Evolutionary conservation across 768 basidiomycete species (phyloP).

Genomic region (Serendipita sp.): DNA sequence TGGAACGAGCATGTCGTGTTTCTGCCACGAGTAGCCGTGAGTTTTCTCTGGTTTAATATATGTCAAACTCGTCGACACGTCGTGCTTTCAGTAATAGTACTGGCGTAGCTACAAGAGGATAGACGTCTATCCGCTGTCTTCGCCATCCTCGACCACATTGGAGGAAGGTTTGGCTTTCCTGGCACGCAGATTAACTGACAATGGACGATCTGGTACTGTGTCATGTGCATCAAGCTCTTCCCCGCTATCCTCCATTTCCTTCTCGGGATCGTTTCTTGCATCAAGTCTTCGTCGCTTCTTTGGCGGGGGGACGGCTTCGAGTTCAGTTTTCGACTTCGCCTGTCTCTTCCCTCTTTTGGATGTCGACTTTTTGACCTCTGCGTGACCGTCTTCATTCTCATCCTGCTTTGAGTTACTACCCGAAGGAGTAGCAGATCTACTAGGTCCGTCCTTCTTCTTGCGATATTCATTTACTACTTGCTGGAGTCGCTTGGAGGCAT

Average conservation of each 20-base stretch:
- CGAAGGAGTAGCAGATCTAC: not conserved
- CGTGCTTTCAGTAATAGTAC: too few relatives aligned
- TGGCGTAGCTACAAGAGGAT: not conserved
- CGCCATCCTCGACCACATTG: not conserved
- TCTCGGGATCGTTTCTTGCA: not conserved
- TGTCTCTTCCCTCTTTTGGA: not conserved
- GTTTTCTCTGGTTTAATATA: too few relatives aligned
- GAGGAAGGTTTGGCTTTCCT: not conserved
- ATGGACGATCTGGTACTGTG: not conserved
- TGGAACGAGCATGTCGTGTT: too few relatives aligned
- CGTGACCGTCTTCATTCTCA: not conserved
- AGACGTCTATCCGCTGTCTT: not conserved
- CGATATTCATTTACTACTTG: slow-evolving; percentile 72
- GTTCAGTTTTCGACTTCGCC: not conserved
- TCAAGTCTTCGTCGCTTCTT: not conserved
- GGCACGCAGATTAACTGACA: not conserved
- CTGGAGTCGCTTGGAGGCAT: slow-evolving; percentile 74
- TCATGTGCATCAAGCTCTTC: not conserved
- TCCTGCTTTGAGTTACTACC: not conserved
- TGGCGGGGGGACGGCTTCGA: too few relatives aligned
- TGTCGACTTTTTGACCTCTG: not conserved
- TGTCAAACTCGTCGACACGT: too few relatives aligned
- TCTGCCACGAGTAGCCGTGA: too few relatives aligned
- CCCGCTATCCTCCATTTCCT: not conserved
- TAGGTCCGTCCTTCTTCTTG: slow-evolving; percentile 24